These are phyloP conservation scores for Hypoxylon lenormandii DNA, from an alignment of 495 filamentous ascomycete genomes.

Conservation along the genomic window DNA sequence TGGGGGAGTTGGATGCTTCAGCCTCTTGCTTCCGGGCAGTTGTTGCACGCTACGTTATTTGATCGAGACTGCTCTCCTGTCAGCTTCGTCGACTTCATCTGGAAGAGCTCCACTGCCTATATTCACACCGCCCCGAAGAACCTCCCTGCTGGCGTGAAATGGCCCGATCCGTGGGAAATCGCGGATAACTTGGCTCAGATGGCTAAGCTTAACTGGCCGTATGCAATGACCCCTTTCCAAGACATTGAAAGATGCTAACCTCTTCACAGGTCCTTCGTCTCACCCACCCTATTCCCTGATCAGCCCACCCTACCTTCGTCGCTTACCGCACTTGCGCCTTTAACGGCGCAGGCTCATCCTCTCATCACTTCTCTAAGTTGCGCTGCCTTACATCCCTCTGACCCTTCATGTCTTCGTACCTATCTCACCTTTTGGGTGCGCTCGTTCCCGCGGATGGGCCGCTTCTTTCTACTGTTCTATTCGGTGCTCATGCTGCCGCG, in stretches of 20 bases:
- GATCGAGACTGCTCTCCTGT: conserved; percentile 87
- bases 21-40: conserved; percentile 88
- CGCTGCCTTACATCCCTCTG: conserved; percentile 87
- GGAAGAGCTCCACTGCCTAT: conserved; percentile 80
- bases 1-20: conserved; percentile 97
- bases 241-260: conserved; percentile 28
- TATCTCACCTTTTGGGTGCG: conserved; percentile 84
- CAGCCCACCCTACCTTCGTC: conserved; percentile 72
- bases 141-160: conserved; percentile 73
- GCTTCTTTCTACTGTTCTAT: conserved; percentile 78
- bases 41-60: conserved; percentile 91
- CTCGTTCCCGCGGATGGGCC: conserved; percentile 80
- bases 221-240: conserved; percentile 51
- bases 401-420: conserved; percentile 86
- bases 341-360: conserved; percentile 86
- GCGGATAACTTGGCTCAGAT: conserved; percentile 84
- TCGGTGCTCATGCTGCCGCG: conserved; percentile 73
- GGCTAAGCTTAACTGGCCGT: conserved; percentile 86
- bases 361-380: conserved; percentile 84
- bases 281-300: conserved; percentile 85
- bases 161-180: conserved; percentile 81
- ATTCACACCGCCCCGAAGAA: conserved; percentile 76
- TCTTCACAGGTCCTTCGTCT: conserved; percentile 73
- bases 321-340: conserved; percentile 76
- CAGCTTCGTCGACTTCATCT: conserved; percentile 77